Conservation (phyloP, 1,139 yeast genomes). For the Torulaspora globosa region DNA sequence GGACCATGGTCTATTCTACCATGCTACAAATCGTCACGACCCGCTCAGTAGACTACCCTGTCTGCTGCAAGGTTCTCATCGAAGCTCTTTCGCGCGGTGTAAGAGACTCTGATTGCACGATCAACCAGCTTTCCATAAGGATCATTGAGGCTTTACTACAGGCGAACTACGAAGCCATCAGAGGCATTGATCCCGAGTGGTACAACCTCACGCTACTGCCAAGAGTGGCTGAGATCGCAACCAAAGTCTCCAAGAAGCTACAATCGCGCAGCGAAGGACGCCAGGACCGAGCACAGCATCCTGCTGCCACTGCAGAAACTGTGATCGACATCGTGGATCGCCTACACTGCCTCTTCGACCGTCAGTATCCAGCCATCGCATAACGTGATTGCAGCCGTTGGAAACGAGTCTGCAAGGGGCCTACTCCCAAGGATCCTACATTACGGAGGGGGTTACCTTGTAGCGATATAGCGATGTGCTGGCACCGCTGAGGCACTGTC, state of each 20-base stretch:
- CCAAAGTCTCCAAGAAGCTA: constrained; percentile 5
- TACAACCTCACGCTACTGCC: constrained; percentile 7
- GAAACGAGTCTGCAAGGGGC: constrained; percentile 10
- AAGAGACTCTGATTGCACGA: constrained; percentile 11
- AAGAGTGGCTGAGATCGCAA: constrained; percentile 2
- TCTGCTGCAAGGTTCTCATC: constrained; percentile 5
- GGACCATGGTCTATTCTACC: constrained; percentile 16
- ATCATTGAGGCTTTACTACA: constrained; percentile 5
- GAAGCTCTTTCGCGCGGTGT: constrained; percentile 15
- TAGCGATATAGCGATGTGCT: not conserved
- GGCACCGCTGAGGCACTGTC: no score
- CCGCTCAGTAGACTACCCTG: constrained; percentile 2
- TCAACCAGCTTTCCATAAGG: constrained; percentile 3
- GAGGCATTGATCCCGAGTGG: constrained; percentile 14
- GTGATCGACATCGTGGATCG: not conserved
- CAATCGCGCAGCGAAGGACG: not conserved
- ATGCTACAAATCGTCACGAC: constrained; percentile 11
- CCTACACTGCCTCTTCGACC: not conserved
- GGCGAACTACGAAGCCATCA: constrained; percentile 8
- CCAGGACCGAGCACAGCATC: not conserved
- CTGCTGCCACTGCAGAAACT: not conserved
- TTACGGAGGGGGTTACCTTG: not conserved
- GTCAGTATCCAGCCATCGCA: constrained; percentile 5
- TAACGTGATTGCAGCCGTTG: constrained; percentile 2
- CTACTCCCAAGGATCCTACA: not conserved